phyloP scores from a whole-genome alignment of 352 stramenopile genomes.

The Hyaloperonospora arabidopsidis region DNA sequence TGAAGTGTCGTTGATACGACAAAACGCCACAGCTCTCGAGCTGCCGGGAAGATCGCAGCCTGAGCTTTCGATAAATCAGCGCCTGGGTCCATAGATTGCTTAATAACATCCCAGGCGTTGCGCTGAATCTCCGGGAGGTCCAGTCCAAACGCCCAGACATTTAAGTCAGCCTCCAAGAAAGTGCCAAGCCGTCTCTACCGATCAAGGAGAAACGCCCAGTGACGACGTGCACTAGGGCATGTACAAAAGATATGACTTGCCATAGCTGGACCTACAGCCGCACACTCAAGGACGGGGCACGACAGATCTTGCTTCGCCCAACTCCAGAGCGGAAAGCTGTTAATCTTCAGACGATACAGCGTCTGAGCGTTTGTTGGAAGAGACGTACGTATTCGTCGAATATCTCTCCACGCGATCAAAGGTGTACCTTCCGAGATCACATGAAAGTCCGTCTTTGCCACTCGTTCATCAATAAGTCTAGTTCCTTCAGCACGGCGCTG shows the following conservation, averaged over 20 bases:
- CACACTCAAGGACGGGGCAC: background rate
- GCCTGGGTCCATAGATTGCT: background rate
- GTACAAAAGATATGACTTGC: too few species aligned
- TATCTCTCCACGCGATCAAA: background rate
- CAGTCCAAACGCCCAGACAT: too few species aligned
- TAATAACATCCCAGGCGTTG: background rate
- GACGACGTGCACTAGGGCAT: background rate
- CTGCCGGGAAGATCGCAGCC: background rate
- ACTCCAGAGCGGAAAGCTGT: background rate
- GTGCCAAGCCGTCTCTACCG: too few species aligned
- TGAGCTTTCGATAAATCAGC: background rate
- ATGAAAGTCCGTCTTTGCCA: background rate
- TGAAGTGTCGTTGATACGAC: too few species aligned
- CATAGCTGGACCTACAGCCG: background rate
- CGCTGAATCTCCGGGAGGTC: background rate
- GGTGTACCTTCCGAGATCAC: background rate
- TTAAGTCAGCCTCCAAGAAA: too few species aligned
- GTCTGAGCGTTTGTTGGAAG: background rate
- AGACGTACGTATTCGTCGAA: background rate
- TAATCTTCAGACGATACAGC: conserved; percentile 1
- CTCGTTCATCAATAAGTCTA: background rate
- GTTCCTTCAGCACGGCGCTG: background rate
- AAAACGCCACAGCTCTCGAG: background rate
- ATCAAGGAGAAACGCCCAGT: background rate
- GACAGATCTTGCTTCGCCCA: background rate